Percentiles rank a stretch among this genome's conserved stretches.
These are phyloP conservation scores for Laetiporus sulphureus DNA, from an alignment of 1,284 basidiomycete genomes.

Conservation along the genomic window DNA sequence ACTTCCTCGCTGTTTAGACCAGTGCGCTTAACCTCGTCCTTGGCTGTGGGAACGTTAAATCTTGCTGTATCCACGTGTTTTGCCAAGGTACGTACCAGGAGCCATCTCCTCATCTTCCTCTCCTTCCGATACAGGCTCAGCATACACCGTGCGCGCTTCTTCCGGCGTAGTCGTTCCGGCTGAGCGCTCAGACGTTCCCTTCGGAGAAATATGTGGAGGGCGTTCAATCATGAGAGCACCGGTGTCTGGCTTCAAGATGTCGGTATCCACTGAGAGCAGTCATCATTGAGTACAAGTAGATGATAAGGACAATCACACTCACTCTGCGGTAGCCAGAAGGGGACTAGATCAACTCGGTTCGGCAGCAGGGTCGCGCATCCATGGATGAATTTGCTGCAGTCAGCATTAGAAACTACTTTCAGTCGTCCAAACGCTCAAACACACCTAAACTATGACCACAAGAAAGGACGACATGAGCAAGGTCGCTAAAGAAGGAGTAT, in stretches of 20 bases:
- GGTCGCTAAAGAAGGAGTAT: too few species aligned
- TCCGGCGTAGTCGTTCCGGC: slow-evolving; percentile 48
- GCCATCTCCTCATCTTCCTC: slow-evolving; percentile 78
- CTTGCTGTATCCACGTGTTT: too few species aligned
- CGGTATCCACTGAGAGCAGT: slow-evolving; percentile 70
- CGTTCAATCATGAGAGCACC: slow-evolving; percentile 76
- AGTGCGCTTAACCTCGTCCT: slow-evolving; percentile 74
- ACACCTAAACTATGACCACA: slow-evolving; percentile 10
- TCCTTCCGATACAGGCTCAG: slow-evolving; percentile 87
- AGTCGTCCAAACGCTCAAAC: not conserved
- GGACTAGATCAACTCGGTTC: slow-evolving; percentile 94
- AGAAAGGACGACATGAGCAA: too few species aligned
- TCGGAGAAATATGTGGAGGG: slow-evolving; percentile 43
- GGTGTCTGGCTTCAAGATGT: slow-evolving; percentile 86
- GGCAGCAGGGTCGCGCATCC: slow-evolving; percentile 93
- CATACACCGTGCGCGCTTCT: slow-evolving; percentile 44
- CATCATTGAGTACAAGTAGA: slow-evolving; percentile 4
- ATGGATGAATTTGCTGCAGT: slow-evolving; percentile 88
- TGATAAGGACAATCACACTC: slow-evolving; percentile 23
- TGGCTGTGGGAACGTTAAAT: too few species aligned
- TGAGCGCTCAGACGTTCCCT: slow-evolving; percentile 35
- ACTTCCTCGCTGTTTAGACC: slow-evolving; percentile 68
- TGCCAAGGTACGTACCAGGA: slow-evolving; percentile 35
- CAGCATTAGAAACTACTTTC: not conserved
- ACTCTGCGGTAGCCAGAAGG: slow-evolving; percentile 98